Evolutionary conservation across 2,329 filamentous ascomycete genomes (phyloP).

Genomic region (Sclerotinia glacialis): DNA sequence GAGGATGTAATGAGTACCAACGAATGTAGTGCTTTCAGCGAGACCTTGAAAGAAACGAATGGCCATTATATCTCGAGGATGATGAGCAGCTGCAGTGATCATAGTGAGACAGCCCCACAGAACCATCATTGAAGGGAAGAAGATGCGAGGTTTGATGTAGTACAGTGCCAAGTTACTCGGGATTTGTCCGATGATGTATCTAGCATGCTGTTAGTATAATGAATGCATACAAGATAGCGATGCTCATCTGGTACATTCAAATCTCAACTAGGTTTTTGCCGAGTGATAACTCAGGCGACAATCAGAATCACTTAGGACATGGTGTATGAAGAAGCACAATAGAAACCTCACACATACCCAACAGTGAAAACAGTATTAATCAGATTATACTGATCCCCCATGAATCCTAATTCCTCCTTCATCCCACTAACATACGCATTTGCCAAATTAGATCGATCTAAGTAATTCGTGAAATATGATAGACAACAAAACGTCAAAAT

Average conservation of each 20-base stretch:
- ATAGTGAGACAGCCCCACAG: constrained; percentile 64
- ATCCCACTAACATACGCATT: constrained; percentile 48
- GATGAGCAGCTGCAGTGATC: constrained; percentile 53
- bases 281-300: background rate
- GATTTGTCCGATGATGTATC: constrained; percentile 55
- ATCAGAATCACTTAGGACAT: background rate
- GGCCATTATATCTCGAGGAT: constrained; percentile 55
- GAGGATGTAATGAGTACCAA: constrained; percentile 57
- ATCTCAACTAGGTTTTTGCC: background rate
- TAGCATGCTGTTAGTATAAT: constrained; percentile 15
- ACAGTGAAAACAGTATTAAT: constrained; percentile 50
- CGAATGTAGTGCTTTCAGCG: constrained; percentile 56
- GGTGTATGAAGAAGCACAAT: constrained; percentile 1
- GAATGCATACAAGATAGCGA: background rate
- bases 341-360: constrained; percentile 26
- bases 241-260: background rate
- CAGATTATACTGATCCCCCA: constrained; percentile 47
- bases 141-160: constrained; percentile 60
- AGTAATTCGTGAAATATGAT: constrained; percentile 37
- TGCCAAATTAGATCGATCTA: constrained; percentile 36
- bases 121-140: constrained; percentile 62
- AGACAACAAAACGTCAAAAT: constrained; percentile 25
- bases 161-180: constrained; percentile 61
- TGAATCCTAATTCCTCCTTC: constrained; percentile 48
- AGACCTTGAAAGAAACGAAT: constrained; percentile 49